Evolutionary conservation across 306 rosid species (phyloP).

Genomic region (Potentilla sterilis): DNA sequence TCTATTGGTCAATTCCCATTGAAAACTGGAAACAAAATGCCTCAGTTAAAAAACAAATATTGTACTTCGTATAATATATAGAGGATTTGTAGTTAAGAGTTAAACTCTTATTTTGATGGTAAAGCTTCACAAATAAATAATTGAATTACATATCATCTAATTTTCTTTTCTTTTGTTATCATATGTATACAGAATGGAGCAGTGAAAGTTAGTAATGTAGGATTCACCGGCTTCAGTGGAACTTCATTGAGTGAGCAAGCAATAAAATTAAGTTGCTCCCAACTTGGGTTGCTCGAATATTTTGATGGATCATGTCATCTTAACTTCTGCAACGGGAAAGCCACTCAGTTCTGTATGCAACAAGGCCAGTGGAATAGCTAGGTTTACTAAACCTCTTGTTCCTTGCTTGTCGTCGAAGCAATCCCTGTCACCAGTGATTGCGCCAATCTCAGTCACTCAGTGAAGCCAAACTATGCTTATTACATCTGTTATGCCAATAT

Average conservation of each 20-base stretch:
- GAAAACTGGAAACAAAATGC: no score
- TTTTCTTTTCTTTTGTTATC: neutral
- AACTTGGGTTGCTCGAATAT: neutral
- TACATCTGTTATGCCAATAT: neutral
- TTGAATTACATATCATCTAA: neutral
- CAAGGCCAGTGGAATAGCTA: neutral
- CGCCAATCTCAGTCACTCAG: neutral
- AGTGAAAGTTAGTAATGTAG: constrained; percentile 7
- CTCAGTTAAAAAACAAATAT: no score
- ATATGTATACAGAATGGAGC: neutral
- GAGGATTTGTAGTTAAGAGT: no score
- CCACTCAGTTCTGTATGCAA: neutral
- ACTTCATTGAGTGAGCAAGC: constrained; percentile 7
- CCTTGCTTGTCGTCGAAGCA: neutral
- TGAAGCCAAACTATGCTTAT: neutral
- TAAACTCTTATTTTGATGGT: neutral
- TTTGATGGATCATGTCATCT: neutral
- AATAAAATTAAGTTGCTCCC: constrained; percentile 14
- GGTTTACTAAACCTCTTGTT: neutral
- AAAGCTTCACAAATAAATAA: neutral
- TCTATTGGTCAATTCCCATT: no score
- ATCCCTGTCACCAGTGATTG: neutral
- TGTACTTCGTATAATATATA: no score
- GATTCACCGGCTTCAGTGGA: constrained; percentile 1
- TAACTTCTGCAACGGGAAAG: neutral